Evolutionary conservation across 495 filamentous ascomycete species (phyloP).

Genomic region (Parathielavia hyrcaniae): DNA sequence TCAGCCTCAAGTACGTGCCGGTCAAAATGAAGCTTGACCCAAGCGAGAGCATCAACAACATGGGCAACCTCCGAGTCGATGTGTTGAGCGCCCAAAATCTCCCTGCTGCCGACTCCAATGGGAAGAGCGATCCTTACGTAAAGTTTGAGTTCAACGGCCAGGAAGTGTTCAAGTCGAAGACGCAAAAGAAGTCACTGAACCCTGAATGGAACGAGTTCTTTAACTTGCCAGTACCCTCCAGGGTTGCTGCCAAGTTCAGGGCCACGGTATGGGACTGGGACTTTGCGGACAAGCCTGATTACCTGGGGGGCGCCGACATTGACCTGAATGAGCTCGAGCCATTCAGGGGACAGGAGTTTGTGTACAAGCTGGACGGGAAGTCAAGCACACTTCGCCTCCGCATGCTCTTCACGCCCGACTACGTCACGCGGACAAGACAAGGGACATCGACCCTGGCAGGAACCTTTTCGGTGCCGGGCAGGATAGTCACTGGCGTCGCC

Average conservation of each 20-base stretch:
- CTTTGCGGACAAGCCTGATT: conserved; percentile 85
- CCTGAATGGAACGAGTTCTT: conserved; percentile 96
- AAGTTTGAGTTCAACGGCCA: conserved; percentile 85
- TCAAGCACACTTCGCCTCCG: conserved; percentile 75
- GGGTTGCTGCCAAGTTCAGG: conserved; percentile 79
- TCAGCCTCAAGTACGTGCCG: conserved; percentile 90
- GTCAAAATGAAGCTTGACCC: conserved; percentile 91
- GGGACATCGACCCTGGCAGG: conserved; percentile 91
- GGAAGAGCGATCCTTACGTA: conserved; percentile 93
- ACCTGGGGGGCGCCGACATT: conserved; percentile 69
- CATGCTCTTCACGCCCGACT: conserved; percentile 89
- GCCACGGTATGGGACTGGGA: conserved; percentile 92
- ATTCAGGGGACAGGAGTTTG: conserved; percentile 66
- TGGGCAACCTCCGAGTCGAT: conserved; percentile 85
- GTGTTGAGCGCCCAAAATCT: conserved; percentile 83
- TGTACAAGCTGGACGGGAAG: conserved; percentile 78
- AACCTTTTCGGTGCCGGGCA: conserved; percentile 84
- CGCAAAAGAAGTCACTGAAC: conserved; percentile 91
- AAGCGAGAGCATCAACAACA: conserved; percentile 96
- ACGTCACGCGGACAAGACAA: conserved; percentile 79
- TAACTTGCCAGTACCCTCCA: conserved; percentile 70
- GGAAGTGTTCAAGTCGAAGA: conserved; percentile 85
- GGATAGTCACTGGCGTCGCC: conserved; percentile 70
- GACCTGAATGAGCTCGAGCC: conserved; percentile 79
- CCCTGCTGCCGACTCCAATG: conserved; percentile 88